phyloP scores from a whole-genome alignment of 495 filamentous ascomycete genomes.

The Hyaloscypha bicolor region DNA sequence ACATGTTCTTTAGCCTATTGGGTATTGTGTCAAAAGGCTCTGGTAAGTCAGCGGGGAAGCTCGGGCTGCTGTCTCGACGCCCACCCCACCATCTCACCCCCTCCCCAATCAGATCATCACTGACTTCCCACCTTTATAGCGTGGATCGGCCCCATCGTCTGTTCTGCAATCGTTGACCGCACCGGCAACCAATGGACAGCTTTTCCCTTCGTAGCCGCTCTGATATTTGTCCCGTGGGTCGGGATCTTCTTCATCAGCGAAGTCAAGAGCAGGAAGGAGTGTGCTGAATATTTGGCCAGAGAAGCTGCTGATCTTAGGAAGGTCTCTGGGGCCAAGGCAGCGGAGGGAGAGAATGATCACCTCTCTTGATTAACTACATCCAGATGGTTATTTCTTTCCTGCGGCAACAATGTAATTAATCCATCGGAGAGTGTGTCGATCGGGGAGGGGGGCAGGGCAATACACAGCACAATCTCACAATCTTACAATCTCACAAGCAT shows the following conservation, averaged over 20 bases:
- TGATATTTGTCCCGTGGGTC: constrained; percentile 29
- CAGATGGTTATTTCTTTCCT: not conserved
- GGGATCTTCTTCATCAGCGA: constrained; percentile 35
- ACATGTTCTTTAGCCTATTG: constrained; percentile 33
- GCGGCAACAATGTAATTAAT: not conserved
- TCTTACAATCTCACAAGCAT: not conserved
- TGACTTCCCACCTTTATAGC: not conserved
- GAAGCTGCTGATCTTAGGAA: constrained; percentile 28
- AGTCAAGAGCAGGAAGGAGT: constrained; percentile 30
- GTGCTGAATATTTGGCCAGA: constrained; percentile 28
- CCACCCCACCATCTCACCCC: not conserved
- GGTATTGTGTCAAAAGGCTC: constrained; percentile 32
- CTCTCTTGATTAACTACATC: not conserved
- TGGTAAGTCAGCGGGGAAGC: not conserved
- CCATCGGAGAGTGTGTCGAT: too few relatives aligned
- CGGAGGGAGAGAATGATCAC: not conserved
- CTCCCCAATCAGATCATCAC: not conserved
- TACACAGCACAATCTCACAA: not conserved
- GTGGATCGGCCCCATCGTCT: constrained; percentile 34
- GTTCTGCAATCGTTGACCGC: constrained; percentile 27
- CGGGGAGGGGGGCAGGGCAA: too few relatives aligned
- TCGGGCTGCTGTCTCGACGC: not conserved
- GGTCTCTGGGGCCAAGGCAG: not conserved
- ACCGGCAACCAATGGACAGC: constrained; percentile 33
- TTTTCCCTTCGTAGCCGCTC: constrained; percentile 28